phyloP scores from a whole-genome alignment of 169 alveolate species.

The Plasmodium vinckei region DNA sequence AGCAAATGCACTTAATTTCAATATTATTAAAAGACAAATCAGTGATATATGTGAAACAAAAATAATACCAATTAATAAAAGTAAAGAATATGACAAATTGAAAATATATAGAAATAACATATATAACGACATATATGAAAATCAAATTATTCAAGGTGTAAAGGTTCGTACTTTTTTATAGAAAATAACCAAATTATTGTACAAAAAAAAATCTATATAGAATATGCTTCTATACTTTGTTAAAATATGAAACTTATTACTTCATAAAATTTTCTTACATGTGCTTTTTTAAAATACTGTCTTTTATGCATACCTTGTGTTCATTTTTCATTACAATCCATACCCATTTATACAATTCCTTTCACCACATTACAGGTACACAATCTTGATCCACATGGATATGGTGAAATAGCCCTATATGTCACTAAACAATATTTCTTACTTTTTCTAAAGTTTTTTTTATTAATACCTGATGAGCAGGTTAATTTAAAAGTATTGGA shows the following conservation, averaged over 20 bases:
- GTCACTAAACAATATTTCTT: slow-evolving; percentile 38
- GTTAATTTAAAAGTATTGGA: slow-evolving; percentile 71
- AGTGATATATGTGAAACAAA: slow-evolving; percentile 75
- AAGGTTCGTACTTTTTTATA: slow-evolving; percentile 31
- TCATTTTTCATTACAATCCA: too few species aligned
- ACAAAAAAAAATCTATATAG: slow-evolving; percentile 3
- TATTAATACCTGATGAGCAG: slow-evolving; percentile 68
- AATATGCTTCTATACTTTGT: not conserved
- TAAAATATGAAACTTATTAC: not conserved
- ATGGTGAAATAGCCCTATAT: slow-evolving; percentile 70
- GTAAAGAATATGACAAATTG: slow-evolving; percentile 65
- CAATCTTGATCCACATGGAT: slow-evolving; percentile 43
- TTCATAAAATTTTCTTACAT: too few species aligned
- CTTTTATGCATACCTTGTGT: too few species aligned
- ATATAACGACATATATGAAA: slow-evolving; percentile 49
- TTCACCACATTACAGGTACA: slow-evolving; percentile 29
- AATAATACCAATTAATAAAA: slow-evolving; percentile 62
- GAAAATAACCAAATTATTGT: slow-evolving; percentile 12
- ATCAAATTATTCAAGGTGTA: slow-evolving; percentile 72
- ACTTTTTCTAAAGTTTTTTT: slow-evolving; percentile 57
- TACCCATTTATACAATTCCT: not conserved
- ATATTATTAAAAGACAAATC: slow-evolving; percentile 45
- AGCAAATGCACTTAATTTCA: slow-evolving; percentile 2
- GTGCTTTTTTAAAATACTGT: too few species aligned
- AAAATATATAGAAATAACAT: slow-evolving; percentile 50